Conservation (phyloP, 352 stramenopile genomes). For the Pythium aquatile region DNA sequence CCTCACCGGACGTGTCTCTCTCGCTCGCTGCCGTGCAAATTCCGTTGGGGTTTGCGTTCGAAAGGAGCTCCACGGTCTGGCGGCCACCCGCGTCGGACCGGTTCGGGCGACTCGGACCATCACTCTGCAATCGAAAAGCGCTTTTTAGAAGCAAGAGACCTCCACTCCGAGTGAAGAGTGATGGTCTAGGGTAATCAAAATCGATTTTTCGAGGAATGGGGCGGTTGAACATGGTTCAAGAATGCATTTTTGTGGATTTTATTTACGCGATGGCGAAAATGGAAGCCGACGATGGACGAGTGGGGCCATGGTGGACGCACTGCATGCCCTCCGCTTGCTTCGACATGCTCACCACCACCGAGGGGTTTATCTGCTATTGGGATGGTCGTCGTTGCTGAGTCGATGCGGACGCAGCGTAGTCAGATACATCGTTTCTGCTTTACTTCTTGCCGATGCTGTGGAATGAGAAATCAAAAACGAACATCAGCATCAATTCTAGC, state of each 20-base stretch:
- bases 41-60: no score
- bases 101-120: conserved; percentile 6
- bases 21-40: no score
- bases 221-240: neutral
- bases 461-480: neutral
- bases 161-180: neutral
- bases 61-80: no score
- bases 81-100: conserved; percentile 4
- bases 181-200: neutral
- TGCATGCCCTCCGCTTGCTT: neutral
- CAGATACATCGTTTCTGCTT: neutral
- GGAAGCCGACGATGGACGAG: neutral
- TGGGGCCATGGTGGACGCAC: no score
- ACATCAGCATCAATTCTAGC: neutral
- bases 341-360: neutral
- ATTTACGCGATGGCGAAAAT: neutral
- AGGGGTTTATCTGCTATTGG: neutral
- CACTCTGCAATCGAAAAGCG: conserved; percentile 14
- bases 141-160: conserved; percentile 16
- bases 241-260: conserved; percentile 6
- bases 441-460: conserved; percentile 17
- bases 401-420: no score
- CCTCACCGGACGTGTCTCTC: neutral
- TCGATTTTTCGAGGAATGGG: conserved; percentile 7
- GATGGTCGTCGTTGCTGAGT: no score